Evolutionary conservation across 345 rosid species (phyloP), one percentile per base, ranked within the genome.

Genomic region (Syzygium jambos): DNA sequence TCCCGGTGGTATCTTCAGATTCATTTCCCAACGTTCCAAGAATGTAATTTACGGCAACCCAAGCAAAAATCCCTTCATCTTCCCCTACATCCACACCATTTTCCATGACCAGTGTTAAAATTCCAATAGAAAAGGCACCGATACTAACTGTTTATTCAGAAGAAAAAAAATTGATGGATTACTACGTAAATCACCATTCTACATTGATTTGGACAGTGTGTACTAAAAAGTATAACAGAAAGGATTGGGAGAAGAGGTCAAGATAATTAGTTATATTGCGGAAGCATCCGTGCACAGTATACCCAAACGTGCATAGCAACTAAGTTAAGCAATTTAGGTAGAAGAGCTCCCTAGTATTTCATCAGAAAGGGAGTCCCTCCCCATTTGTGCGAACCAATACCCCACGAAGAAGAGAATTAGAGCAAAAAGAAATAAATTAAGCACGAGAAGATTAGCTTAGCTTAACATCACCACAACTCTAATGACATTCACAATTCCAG

Each of bases 1-100:
- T 51, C 89, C 94, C 94, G 19, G 88, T 86, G 46, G 93, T 93
- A 85, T 89, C 88, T 34, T 82, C 59, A 61, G 94, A 90, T 85
- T 90, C 90, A 53, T 89, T 89, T 88, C 92, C 93, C 91, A 93
- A 82, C 68, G 86, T 90, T 78, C 94, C 94, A 87, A 91, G 90
- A 87, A 82, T 88, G 89, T 93, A 91, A 86, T 93, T 93, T 49
- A 90, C 89, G 22, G 94, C 94, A 46, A 91, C 86, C 94, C 94
- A 93, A 77, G 90, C 86, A 87, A 89, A 90, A 55, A 89, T 86
- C 38, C 92, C 93, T 77, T 87, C 89, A 54, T 93, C 94, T 85
- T 90, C 87, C 34, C 91, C 93, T 91, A 89, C 84, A 86, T 59
- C 51, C 83, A 57, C 52, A 88, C 41, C 85, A 89, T 29, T 46